These are phyloP conservation scores for Phyllosticta capitalensis DNA, from an alignment of 2,329 filamentous ascomycete genomes.

Conservation along the genomic window DNA sequence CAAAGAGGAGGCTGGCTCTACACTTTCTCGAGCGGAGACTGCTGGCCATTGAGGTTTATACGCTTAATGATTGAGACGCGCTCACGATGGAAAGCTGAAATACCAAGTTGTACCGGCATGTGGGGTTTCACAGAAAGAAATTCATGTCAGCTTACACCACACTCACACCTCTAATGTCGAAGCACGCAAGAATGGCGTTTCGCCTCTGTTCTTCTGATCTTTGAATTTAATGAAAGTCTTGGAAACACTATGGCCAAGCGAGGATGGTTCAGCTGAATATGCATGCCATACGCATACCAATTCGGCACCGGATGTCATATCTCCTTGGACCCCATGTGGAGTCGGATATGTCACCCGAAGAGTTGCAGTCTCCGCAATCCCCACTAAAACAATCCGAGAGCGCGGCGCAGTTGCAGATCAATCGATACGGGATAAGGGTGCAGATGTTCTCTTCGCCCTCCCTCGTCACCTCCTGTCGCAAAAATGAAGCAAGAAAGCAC, in stretches of 20 bases:
- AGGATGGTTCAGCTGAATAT: too few relatives aligned
- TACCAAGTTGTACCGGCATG: not conserved
- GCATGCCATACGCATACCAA: not conserved
- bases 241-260: too few relatives aligned
- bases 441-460: not conserved
- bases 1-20: not conserved
- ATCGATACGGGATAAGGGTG: not conserved
- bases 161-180: not conserved
- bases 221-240: too few relatives aligned
- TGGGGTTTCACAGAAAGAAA: not conserved
- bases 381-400: not conserved
- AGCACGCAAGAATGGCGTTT: not conserved
- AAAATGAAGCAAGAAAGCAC: not conserved
- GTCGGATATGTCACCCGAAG: not conserved
- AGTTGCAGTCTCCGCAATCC: not conserved
- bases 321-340: not conserved
- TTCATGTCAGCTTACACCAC: not conserved
- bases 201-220: too few relatives aligned
- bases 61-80: not conserved
- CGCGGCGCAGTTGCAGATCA: not conserved
- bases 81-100: not conserved
- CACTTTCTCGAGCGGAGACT: not conserved
- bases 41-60: not conserved
- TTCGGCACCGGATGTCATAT: not conserved
- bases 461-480: not conserved